Evolutionary conservation across 495 filamentous ascomycete species (phyloP).

Genomic region (Penicillium pancosmium): DNA sequence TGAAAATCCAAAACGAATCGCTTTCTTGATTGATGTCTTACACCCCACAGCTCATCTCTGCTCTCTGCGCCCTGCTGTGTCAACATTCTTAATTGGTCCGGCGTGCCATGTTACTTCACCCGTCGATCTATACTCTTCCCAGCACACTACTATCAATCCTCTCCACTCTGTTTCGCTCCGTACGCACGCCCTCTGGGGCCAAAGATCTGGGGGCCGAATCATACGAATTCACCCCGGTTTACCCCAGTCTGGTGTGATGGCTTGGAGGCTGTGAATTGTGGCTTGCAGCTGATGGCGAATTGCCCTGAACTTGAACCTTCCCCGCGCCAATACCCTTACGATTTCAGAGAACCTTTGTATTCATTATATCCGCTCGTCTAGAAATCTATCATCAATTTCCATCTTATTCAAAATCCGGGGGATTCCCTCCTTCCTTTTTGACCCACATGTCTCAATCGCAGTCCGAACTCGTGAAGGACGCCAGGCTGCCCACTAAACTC

Average conservation of each 20-base stretch:
- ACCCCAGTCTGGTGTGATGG: constrained; percentile 3
- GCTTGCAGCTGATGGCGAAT: background rate
- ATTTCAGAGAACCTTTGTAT: constrained; percentile 2
- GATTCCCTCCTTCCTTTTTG: background rate
- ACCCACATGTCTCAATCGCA: constrained; percentile 23
- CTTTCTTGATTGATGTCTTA: constrained; percentile 1
- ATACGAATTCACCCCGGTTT: constrained; percentile 11
- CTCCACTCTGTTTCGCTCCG: background rate
- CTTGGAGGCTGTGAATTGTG: background rate
- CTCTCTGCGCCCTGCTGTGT: background rate
- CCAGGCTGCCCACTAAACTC: constrained; percentile 19
- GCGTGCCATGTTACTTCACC: background rate
- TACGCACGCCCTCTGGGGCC: background rate
- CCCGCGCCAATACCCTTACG: background rate
- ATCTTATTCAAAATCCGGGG: background rate
- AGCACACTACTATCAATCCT: constrained; percentile 3
- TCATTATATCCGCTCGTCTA: background rate
- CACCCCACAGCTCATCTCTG: background rate
- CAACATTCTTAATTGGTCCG: constrained; percentile 8
- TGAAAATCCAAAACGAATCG: background rate
- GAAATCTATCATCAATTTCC: background rate
- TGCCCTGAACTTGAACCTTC: constrained; percentile 8
- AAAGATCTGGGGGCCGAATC: constrained; percentile 2
- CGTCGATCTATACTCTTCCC: constrained; percentile 19
- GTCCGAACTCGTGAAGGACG: constrained; percentile 24